Base-by-base conservation (phyloP, 1,284 basidiomycete species). In the Volvariella surrecta region DNA sequence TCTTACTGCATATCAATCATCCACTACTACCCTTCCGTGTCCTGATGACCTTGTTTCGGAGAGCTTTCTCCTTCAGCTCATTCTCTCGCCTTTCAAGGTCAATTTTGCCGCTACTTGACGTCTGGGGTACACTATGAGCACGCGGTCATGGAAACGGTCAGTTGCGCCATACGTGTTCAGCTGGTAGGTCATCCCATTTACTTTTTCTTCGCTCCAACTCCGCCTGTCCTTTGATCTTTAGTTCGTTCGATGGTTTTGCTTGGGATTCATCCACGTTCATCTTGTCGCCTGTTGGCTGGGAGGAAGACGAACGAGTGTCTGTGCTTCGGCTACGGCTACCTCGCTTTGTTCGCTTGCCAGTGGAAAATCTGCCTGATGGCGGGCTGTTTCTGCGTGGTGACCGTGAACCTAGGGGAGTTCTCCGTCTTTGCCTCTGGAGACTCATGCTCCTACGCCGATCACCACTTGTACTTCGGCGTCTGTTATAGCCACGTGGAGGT, bases 31-130 rank as follows among this genome's bases (percentile, higher is more conserved):
- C 53, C 57, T 82, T 85, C 51, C 83, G 67, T 24, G 79, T 80
- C 52, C 81, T 69, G 51, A 88, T 74, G 43, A 88, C 84, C 56
- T 88, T 88, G 54, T 87, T 86, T 52, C 84, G 71, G 54, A 88
- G 58, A n/a, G 84, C 84, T 55, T 66, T 74, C 53, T 88, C 84
- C 56, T 86, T 87, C 39, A 88, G 57, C 54, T 88, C 84, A 52
- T 73, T 86, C 54, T 87, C 83, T 45, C 79, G 61, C 53, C 64
- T 72, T 51, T 76, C 75, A 22, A 86, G 61, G 43, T 78, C 79
- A 17, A 51, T 50, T 43, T 47, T 50, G 40, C 37, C 51, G 38
- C 37, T 6, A 28, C 24, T 28, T 48, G 15, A n/a, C n/a, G n/a
- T n/a, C n/a, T n/a, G n/a, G n/a, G n/a, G n/a, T n/a, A n/a, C n/a